Percentiles rank a stretch among this genome's conserved stretches.
phyloP scores from a whole-genome alignment of 768 basidiomycete species.

The Tricholoma flavovirens region DNA sequence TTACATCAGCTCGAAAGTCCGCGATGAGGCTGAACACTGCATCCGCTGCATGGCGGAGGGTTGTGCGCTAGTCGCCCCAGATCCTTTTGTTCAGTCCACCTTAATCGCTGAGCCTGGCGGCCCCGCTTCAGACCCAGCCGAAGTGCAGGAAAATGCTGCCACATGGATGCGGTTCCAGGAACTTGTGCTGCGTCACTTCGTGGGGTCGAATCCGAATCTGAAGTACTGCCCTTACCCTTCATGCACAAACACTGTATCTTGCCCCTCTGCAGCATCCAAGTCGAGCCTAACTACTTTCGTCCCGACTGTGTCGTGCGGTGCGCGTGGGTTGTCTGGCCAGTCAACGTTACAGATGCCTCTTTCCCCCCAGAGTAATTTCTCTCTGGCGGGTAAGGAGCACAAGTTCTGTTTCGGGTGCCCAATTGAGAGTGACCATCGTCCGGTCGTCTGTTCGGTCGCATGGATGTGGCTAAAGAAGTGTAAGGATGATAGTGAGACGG shows the following conservation, averaged over 20 bases:
- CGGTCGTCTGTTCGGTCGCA: conserved; percentile 83
- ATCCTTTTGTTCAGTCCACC: conserved; percentile 52
- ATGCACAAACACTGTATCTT: conserved; percentile 93
- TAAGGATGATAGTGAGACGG: conserved; percentile 95
- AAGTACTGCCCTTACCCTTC: conserved; percentile 95
- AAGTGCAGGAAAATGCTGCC: conserved; percentile 39
- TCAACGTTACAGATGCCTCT: conserved; percentile 25
- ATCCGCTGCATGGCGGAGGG: conserved; percentile 80
- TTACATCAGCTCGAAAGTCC: conserved; percentile 76
- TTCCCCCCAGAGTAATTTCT: conserved; percentile 21
- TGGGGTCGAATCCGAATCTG: conserved; percentile 73
- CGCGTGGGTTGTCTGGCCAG: conserved; percentile 39
- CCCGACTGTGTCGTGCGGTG: conserved; percentile 84
- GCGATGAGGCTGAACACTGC: conserved; percentile 68
- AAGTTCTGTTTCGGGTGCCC: conserved; percentile 94
- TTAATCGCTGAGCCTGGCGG: conserved; percentile 34
- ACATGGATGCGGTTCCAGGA: conserved; percentile 74
- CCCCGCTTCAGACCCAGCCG: conserved; percentile 17
- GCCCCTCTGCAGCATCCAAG: conserved; percentile 74
- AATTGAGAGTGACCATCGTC: conserved; percentile 85
- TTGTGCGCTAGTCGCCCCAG: conserved; percentile 61
- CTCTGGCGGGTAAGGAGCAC: conserved; percentile 46
- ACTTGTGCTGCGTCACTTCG: conserved; percentile 85
- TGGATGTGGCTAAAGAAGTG: conserved; percentile 97
- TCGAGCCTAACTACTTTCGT: conserved; percentile 71